Evolutionary conservation across 2,329 filamentous ascomycete species (phyloP).

Genomic region (Rosellinia necatrix): DNA sequence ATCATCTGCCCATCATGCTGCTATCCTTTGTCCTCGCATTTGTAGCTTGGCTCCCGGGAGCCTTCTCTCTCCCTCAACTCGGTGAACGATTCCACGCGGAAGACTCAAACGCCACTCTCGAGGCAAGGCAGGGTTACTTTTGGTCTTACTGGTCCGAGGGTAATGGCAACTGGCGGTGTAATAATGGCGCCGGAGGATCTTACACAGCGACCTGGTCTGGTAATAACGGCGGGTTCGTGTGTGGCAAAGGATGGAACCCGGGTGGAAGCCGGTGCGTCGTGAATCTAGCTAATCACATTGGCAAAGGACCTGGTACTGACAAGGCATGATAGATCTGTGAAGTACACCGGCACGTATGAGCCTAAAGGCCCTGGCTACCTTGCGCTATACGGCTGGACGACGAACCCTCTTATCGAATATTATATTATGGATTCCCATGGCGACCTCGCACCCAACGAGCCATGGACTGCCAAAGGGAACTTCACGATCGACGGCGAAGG

Average conservation of each 20-base stretch:
- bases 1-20: slow-evolving; percentile 28
- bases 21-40: slow-evolving; percentile 33
- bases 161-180: slow-evolving; percentile 46
- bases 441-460: slow-evolving; percentile 53
- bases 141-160: slow-evolving; percentile 44
- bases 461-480: slow-evolving; percentile 52
- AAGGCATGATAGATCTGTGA: slow-evolving; percentile 37
- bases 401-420: slow-evolving; percentile 53
- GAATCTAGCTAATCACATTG: not conserved
- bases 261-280: slow-evolving; percentile 51
- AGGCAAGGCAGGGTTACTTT: slow-evolving; percentile 34
- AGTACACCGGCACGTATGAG: slow-evolving; percentile 44
- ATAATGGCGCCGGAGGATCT: slow-evolving; percentile 46
- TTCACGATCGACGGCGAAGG: slow-evolving; percentile 54
- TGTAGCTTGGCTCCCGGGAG: slow-evolving; percentile 32
- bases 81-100: slow-evolving; percentile 27
- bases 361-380: slow-evolving; percentile 52
- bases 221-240: slow-evolving; percentile 58
- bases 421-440: slow-evolving; percentile 61
- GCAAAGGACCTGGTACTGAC: slow-evolving; percentile 2
- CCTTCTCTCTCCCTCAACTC: slow-evolving; percentile 29
- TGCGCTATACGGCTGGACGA: slow-evolving; percentile 59
- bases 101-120: slow-evolving; percentile 29
- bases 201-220: slow-evolving; percentile 52
- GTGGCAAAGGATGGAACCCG: slow-evolving; percentile 63